phyloP scores from a whole-genome alignment of 2,329 filamentous ascomycete genomes.

The Alternaria metachromatica region DNA sequence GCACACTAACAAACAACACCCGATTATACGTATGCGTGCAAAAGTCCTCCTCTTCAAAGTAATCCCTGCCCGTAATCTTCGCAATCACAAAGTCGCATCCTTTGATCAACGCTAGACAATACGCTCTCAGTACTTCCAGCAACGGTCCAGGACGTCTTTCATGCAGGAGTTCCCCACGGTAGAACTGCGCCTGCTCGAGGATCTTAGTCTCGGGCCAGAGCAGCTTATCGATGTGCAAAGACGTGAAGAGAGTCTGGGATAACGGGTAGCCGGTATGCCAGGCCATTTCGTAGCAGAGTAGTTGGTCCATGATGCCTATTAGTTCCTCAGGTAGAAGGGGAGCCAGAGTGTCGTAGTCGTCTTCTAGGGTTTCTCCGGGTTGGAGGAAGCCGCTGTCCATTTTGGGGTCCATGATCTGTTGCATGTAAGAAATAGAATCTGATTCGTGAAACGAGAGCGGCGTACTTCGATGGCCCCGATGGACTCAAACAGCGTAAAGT shows the following conservation, averaged over 20 bases:
- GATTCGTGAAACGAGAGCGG: too few relatives aligned
- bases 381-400: slow-evolving; percentile 94
- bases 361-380: slow-evolving; percentile 80
- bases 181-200: slow-evolving; percentile 69
- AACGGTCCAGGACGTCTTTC: slow-evolving; percentile 33
- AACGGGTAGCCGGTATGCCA: slow-evolving; percentile 97
- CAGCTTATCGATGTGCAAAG: slow-evolving; percentile 84
- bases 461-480: slow-evolving; percentile 79
- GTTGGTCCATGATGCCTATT: slow-evolving; percentile 90
- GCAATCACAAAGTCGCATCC: slow-evolving; percentile 80
- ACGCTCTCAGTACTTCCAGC: slow-evolving; percentile 73
- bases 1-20: slow-evolving; percentile 66
- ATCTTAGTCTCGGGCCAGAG: slow-evolving; percentile 71
- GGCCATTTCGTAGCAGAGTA: slow-evolving; percentile 92
- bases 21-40: slow-evolving; percentile 90
- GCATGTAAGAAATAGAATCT: too few relatives aligned
- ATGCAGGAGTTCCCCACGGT: slow-evolving; percentile 47
- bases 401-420: slow-evolving; percentile 96
- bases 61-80: slow-evolving; percentile 81
- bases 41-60: slow-evolving; percentile 98
- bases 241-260: slow-evolving; percentile 93
- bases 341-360: slow-evolving; percentile 76
- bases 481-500: slow-evolving; percentile 92
- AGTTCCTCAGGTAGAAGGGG: slow-evolving; percentile 78
- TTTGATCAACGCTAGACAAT: slow-evolving; percentile 85